Percentiles rank a stretch among this genome's conserved stretches.
These are phyloP conservation scores for Magnolia changhungtana DNA, from an alignment of 164 flowering plant genomes.

Conservation along the genomic window DNA sequence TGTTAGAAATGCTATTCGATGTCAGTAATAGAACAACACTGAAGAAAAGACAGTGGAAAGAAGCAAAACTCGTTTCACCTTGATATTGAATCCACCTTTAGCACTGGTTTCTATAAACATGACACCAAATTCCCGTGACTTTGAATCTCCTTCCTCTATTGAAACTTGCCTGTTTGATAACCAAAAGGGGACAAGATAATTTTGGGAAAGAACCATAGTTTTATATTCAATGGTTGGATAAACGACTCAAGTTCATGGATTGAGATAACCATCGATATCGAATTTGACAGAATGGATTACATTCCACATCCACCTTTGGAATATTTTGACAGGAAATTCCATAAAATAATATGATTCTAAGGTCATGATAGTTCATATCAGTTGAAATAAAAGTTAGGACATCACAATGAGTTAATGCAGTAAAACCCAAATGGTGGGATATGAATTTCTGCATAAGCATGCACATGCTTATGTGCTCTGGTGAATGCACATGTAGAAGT, in stretches of 20 bases:
- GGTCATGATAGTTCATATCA: too few species aligned
- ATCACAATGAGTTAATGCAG: too few species aligned
- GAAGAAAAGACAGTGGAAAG: not conserved
- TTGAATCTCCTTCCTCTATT: conserved; percentile 78
- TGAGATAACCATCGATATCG: not conserved
- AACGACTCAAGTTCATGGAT: not conserved
- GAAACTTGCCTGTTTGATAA: conserved; percentile 69
- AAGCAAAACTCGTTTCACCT: conserved; percentile 29
- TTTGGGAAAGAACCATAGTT: not conserved
- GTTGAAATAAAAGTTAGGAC: too few species aligned
- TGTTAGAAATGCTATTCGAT: not conserved
- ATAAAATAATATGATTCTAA: too few species aligned
- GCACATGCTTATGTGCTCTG: too few species aligned
- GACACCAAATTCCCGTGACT: conserved; percentile 64
- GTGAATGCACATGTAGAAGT: too few species aligned
- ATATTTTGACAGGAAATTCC: too few species aligned
- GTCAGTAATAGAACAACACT: not conserved
- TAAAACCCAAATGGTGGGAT: too few species aligned
- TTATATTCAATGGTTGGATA: not conserved
- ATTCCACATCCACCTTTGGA: not conserved
- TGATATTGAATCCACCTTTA: conserved; percentile 73
- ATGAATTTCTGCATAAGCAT: too few species aligned
- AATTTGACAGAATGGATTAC: not conserved
- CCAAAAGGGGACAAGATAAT: not conserved
- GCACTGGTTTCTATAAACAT: conserved; percentile 83